Base-by-base conservation (phyloP, 371 early-diverging fungal genomes). In the Capillidium rhysosporum region DNA sequence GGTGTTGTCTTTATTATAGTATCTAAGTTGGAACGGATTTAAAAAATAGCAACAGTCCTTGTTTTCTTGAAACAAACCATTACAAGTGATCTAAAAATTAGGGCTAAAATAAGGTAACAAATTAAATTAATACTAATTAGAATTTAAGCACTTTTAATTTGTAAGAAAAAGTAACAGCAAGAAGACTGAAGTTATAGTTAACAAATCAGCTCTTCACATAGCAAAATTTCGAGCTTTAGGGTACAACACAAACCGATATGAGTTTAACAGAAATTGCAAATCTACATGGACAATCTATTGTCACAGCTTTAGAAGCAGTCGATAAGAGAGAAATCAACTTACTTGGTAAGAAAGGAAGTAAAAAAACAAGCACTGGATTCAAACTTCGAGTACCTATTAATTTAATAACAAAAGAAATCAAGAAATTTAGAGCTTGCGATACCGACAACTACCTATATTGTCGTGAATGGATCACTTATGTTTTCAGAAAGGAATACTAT, bases 381-480 rank as follows among this genome's bases (percentile, higher is more conserved):
- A 31, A 29, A 8, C 28, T 59, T 20, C 56, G 56, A 46, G 41
- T 77, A 20, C 71, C 77, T 29, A 69, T 69, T 2, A 66, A 64
- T 30, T 61, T 65, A 10, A 67, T 84, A 45, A 70, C 80, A 23
- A 86, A 86, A 57, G 85, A 86, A 61, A 58, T 85, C 44, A 63
- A 69, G 10, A 70, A 80, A 46, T 84, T 82, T 51, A 67, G 86
- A 26, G 73, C 85, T 1, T 86, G 86, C 56, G 84, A 84, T 58
- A 76, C 75, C 52, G 75, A 70, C 34, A 75, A 78, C 47, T 80
- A 82, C 61, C 73, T 80, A 46, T 85, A 79, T 55, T 86, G 86
- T 56, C 81, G 86, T 43, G 86, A 86, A 63, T 86, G 86, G 86
- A 80, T 82, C 24, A 79, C 76, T 53, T 80, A 69, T 65, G 77